Conservation (phyloP, 2,329 filamentous ascomycete genomes). For the Diplodia seriata region DNA sequence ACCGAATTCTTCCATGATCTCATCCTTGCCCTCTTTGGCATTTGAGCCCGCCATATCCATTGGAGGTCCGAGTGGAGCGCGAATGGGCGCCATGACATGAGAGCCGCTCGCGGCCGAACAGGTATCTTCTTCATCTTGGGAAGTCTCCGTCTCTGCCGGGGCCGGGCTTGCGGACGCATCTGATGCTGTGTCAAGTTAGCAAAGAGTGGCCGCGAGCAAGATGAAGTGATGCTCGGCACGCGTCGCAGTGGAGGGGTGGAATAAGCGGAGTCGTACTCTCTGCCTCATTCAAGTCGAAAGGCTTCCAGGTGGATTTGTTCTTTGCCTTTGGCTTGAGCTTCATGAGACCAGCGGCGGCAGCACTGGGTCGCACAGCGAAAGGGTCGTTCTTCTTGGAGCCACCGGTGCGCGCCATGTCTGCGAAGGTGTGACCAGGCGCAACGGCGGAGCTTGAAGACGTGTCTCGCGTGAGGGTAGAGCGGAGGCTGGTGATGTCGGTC, state of each 20-base stretch:
- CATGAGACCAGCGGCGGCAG: conserved; percentile 37
- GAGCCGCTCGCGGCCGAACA: neutral
- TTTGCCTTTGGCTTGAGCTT: conserved; percentile 37
- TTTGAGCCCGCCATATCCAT: conserved; percentile 31
- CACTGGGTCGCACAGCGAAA: conserved; percentile 11
- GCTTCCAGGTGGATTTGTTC: conserved; percentile 37
- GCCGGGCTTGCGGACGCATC: neutral
- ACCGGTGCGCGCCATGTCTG: conserved; percentile 42
- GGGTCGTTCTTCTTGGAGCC: conserved; percentile 34
- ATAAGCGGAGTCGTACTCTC: conserved; percentile 31
- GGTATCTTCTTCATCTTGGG: neutral
- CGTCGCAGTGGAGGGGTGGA: neutral
- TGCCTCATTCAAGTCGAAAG: conserved; percentile 38
- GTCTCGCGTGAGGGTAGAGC: conserved; percentile 13
- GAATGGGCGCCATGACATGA: conserved; percentile 4
- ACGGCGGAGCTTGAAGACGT: conserved; percentile 25
- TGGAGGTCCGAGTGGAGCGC: conserved; percentile 28
- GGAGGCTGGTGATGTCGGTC: conserved; percentile 23
- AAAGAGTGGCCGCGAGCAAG: neutral
- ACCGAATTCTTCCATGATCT: conserved; percentile 51
- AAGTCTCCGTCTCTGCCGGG: neutral
- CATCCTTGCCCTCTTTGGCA: conserved; percentile 33
- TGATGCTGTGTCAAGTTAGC: neutral
- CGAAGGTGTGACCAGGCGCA: conserved; percentile 37
- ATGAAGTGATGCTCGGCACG: neutral